Conservation (phyloP, 2,329 filamentous ascomycete genomes). For the Lasiodiplodia theobromae region DNA sequence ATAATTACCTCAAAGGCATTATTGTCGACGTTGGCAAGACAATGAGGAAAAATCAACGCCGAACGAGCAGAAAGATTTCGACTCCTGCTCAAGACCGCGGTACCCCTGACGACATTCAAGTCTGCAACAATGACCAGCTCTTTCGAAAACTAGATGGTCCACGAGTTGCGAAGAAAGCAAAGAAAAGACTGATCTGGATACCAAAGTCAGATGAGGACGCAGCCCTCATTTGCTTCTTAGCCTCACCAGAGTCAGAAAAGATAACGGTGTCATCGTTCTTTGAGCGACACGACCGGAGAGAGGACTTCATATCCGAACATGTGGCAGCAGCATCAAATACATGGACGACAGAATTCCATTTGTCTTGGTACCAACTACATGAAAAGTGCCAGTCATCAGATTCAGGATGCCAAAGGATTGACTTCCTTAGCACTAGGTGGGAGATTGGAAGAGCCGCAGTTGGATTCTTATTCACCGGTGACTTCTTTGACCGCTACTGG, state of each 20-base stretch:
- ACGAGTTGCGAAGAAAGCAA: not conserved
- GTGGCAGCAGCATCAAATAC: conserved; percentile 36
- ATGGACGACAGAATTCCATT: conserved; percentile 43
- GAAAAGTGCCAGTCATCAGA: accelerated
- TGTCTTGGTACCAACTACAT: conserved; percentile 37
- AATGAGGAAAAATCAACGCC: no score
- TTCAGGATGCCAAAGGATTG: no score
- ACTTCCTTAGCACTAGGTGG: no score
- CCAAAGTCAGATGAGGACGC: not conserved
- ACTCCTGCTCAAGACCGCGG: no score
- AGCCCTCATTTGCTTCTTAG: conserved; percentile 31
- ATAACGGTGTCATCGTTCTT: conserved; percentile 33
- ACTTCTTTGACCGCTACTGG: no score
- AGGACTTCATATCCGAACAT: conserved; percentile 38
- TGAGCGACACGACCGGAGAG: conserved; percentile 34
- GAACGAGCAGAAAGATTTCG: no score
- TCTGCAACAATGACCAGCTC: not conserved
- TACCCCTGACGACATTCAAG: not conserved
- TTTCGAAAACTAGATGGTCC: no score
- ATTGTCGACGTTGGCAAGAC: no score
- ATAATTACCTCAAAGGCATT: no score
- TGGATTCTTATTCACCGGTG: conserved; percentile 37
- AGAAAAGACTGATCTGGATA: conserved; percentile 24
- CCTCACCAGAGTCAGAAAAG: conserved; percentile 31
- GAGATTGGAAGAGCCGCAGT: conserved; percentile 34